Conservation (phyloP, 2,329 filamentous ascomycete species). For the Hypoxylon sp. region DNA sequence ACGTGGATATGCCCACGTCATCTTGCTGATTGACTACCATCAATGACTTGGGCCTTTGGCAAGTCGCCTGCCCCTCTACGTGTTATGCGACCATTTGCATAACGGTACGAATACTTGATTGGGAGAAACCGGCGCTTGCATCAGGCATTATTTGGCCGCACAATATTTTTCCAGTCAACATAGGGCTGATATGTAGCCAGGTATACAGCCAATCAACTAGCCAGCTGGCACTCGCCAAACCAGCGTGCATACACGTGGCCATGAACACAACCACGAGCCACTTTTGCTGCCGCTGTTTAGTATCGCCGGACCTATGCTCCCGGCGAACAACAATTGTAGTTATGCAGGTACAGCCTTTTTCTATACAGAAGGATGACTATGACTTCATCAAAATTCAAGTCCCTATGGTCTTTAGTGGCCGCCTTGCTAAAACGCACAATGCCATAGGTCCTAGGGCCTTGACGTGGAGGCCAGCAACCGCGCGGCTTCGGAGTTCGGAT, state of each 20-base stretch:
- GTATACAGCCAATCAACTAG: slow-evolving; percentile 28
- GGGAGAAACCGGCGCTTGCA: slow-evolving; percentile 18
- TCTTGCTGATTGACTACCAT: slow-evolving; percentile 30
- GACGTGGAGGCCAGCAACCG: slow-evolving; percentile 12
- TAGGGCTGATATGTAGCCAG: slow-evolving; percentile 37
- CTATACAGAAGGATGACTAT: slow-evolving; percentile 10
- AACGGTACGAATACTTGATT: slow-evolving; percentile 29
- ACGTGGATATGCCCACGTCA: slow-evolving; percentile 42
- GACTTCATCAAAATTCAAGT: slow-evolving; percentile 23
- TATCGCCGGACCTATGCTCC: slow-evolving; percentile 15
- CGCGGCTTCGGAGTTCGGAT: slow-evolving; percentile 11
- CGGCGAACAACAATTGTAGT: slow-evolving; percentile 12
- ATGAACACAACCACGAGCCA: slow-evolving; percentile 30
- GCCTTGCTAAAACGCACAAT: slow-evolving; percentile 17
- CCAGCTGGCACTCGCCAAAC: slow-evolving; percentile 23
- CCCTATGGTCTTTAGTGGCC: slow-evolving; percentile 9
- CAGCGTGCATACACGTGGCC: slow-evolving; percentile 39
- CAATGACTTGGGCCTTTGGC: slow-evolving; percentile 36
- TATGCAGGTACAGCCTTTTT: slow-evolving; percentile 35
- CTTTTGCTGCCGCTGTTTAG: slow-evolving; percentile 26
- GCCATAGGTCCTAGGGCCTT: slow-evolving; percentile 19
- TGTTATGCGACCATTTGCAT: slow-evolving; percentile 44
- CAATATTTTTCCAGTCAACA: slow-evolving; percentile 17
- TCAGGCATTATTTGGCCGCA: slow-evolving; percentile 32
- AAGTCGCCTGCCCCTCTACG: slow-evolving; percentile 35